Percentiles rank a stretch among this genome's conserved stretches.
phyloP scores from a whole-genome alignment of 2,329 filamentous ascomycete genomes.

The Amauroascus verrucosus region DNA sequence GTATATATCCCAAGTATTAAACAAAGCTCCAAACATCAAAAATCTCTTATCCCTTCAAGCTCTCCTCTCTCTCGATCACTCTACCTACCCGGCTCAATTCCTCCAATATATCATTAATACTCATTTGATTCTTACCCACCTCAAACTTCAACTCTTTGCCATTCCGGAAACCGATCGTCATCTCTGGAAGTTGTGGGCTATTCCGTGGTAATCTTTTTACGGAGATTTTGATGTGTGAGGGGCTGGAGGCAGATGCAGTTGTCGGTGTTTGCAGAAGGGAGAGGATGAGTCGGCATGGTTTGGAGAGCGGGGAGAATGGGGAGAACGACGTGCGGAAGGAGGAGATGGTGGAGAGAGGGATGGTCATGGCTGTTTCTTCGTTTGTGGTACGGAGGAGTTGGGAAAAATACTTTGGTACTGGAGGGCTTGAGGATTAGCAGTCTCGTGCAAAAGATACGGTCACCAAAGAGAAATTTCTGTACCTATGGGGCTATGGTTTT shows the following conservation, averaged over 20 bases:
- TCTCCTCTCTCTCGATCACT: slow-evolving; percentile 68
- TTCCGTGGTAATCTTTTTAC: slow-evolving; percentile 63
- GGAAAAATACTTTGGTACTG: neutral
- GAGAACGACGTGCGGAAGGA: slow-evolving; percentile 81
- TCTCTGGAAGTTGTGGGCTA: slow-evolving; percentile 56
- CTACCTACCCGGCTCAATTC: slow-evolving; percentile 87
- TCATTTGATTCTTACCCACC: slow-evolving; percentile 63
- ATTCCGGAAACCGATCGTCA: slow-evolving; percentile 86
- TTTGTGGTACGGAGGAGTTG: neutral
- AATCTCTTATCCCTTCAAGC: slow-evolving; percentile 46
- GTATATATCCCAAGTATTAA: too few species aligned
- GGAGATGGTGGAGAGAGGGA: slow-evolving; percentile 44
- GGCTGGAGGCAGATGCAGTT: slow-evolving; percentile 65
- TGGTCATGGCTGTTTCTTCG: slow-evolving; percentile 21
- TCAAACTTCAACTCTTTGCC: slow-evolving; percentile 82
- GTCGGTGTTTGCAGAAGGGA: slow-evolving; percentile 73
- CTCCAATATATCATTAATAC: slow-evolving; percentile 75
- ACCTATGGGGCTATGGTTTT: too few species aligned
- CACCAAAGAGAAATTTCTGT: too few species aligned
- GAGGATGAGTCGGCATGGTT: slow-evolving; percentile 79
- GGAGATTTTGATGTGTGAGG: slow-evolving; percentile 63
- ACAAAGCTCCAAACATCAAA: neutral
- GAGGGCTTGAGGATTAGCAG: neutral
- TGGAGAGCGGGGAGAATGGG: slow-evolving; percentile 70
- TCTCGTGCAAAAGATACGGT: too few species aligned